Percentiles rank a stretch among this genome's conserved stretches.
Conservation (phyloP, 2,329 filamentous ascomycete genomes). For the Fusarium solani-melongenae region DNA sequence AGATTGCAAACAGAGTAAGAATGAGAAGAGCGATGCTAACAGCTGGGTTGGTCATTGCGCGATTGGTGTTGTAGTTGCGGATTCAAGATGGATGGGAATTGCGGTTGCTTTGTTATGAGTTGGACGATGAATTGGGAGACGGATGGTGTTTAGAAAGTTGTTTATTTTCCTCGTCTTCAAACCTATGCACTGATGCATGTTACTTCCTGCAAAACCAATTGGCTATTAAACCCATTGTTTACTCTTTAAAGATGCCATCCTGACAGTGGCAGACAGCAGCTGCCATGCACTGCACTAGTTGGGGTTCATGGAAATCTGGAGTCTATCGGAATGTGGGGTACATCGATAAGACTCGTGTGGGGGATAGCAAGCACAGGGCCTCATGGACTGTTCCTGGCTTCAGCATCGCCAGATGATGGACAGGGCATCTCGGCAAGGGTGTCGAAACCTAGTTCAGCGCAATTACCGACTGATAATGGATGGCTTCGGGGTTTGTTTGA, state of each 20-base stretch:
- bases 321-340: slow-evolving; percentile 38
- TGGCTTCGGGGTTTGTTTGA: slow-evolving; percentile 3
- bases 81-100: not conserved
- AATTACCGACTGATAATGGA: not conserved
- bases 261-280: slow-evolving; percentile 18
- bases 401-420: not conserved
- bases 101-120: not conserved
- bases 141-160: not conserved
- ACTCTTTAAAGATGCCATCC: slow-evolving; percentile 1
- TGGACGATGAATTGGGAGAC: not conserved
- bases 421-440: not conserved
- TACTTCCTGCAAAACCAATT: not conserved
- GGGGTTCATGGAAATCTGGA: slow-evolving; percentile 24
- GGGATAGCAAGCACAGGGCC: slow-evolving; percentile 19
- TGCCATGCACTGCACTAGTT: not conserved
- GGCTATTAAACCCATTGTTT: not conserved
- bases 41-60: slow-evolving; percentile 44
- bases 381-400: slow-evolving; percentile 7
- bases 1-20: slow-evolving; percentile 45
- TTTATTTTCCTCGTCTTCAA: not conserved
- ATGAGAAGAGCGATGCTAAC: slow-evolving; percentile 48
- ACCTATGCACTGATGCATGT: not conserved
- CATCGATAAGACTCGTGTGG: slow-evolving; percentile 33
- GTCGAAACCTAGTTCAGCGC: not conserved
- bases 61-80: not conserved